These are phyloP conservation scores for Colletotrichum spaethianum DNA, from an alignment of 2,329 filamentous ascomycete species.

Conservation along the genomic window DNA sequence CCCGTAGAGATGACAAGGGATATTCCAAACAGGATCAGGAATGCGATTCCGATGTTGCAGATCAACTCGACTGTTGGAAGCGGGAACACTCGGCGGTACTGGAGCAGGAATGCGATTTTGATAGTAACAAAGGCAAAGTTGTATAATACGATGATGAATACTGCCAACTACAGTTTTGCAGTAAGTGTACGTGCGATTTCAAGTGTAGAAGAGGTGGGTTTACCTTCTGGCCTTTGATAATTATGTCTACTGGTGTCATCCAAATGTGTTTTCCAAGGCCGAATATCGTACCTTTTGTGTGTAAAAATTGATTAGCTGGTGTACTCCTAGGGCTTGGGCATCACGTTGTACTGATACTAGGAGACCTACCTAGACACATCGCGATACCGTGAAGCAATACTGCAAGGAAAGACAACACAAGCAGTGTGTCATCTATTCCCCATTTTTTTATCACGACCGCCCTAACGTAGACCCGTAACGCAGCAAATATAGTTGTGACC, in stretches of 20 bases:
- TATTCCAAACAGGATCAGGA: slow-evolving; percentile 37
- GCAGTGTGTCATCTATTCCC: slow-evolving; percentile 45
- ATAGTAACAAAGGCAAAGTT: slow-evolving; percentile 47
- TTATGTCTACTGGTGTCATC: background rate
- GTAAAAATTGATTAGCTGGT: background rate
- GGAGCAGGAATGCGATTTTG: slow-evolving; percentile 54
- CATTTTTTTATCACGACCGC: slow-evolving; percentile 45
- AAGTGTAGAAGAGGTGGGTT: too few species aligned
- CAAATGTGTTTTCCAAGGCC: slow-evolving; percentile 43
- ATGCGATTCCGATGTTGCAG: slow-evolving; percentile 39
- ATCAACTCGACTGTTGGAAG: slow-evolving; percentile 29
- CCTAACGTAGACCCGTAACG: slow-evolving; percentile 44
- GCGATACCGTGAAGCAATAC: slow-evolving; percentile 40
- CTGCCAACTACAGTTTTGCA: slow-evolving; percentile 44
- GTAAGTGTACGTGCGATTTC: background rate
- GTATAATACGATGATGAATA: slow-evolving; percentile 50
- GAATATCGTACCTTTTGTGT: slow-evolving; percentile 26
- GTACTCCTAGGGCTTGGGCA: fast-evolving
- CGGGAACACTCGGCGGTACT: slow-evolving; percentile 53
- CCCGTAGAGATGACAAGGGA: slow-evolving; percentile 22
- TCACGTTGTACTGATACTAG: too few species aligned
- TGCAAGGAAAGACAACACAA: slow-evolving; percentile 7
- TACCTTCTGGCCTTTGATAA: slow-evolving; percentile 32
- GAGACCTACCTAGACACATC: slow-evolving; percentile 38
- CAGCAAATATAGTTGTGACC: background rate